Base-by-base conservation (phyloP, 2,329 filamentous ascomycete genomes). In the Penicillium glabrum region DNA sequence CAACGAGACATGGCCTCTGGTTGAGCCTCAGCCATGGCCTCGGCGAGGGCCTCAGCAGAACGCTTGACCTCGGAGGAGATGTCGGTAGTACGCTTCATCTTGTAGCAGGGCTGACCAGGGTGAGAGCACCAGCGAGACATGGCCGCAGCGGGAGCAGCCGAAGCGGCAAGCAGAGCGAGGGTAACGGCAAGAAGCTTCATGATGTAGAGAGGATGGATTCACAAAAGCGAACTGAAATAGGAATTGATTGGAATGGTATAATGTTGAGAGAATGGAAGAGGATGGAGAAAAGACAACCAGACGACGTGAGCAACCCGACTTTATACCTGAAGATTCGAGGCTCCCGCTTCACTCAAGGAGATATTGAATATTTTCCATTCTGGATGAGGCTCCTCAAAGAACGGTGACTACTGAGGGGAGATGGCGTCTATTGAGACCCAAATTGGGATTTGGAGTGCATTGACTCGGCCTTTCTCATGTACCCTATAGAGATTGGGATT, bases 161-260 rank as follows among this genome's bases (percentile, higher is more conserved):
- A 73, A 49, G 73, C 74, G 51, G 75, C 75, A 48, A 82, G 58
- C 50, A 79, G 64, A 53, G 77, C 71, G 47, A 75, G 65, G 52
- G 80, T 64, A 51, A 80, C 55, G 53, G 74, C 66, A 61, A 76
- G 70, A 68, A 82, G 63, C 74, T 80, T 83, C 82, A 84, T 84
- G 52, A 56, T 76, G 69, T 56, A 57, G 27, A 55, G 51, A 47
- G 56, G 19, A 56, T 46, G 51, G 50, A 58, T 44, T 21, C 39
- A 23, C n/a, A 41, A 41, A 41, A 23, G 39, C n/a, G 39, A 41
- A 23, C 46, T 46, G 46, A 23, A 46, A 23, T 58, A 62, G 54
- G 43, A 45, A 56, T 54, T 35, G 26, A 55, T 48, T 51, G 21
- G 41, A 45, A 51, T 41, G 11, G 49, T 26, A 26, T 24, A 27